phyloP scores from a whole-genome alignment of 345 rosid genomes.

The Dipteronia sinensis region DNA sequence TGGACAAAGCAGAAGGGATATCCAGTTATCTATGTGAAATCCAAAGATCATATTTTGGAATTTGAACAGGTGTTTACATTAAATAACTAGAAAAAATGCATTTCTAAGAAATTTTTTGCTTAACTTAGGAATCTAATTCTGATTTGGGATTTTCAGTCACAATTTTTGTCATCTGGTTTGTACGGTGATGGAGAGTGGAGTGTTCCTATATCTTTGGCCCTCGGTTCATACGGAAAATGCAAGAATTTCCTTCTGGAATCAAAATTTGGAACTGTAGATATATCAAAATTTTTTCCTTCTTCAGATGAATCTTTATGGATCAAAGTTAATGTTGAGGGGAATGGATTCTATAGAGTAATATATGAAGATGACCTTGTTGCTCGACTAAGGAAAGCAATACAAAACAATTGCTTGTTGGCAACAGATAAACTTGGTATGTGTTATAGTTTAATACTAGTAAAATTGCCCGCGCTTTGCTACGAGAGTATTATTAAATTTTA shows the following conservation, averaged over 20 bases:
- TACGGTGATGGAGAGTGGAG: slow-evolving; percentile 37
- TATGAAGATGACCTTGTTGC: too few species aligned
- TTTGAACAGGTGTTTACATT: slow-evolving; percentile 38
- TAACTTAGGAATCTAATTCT: not conserved
- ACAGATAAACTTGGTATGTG: too few species aligned
- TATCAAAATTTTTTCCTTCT: too few species aligned
- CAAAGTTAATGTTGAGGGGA: too few species aligned
- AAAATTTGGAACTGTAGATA: too few species aligned
- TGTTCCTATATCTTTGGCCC: slow-evolving; percentile 37
- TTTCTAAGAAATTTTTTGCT: not conserved
- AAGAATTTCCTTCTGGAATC: slow-evolving; percentile 42
- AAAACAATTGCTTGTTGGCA: too few species aligned
- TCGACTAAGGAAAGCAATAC: too few species aligned
- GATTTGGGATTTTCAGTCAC: slow-evolving; percentile 29
- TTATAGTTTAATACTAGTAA: too few species aligned
- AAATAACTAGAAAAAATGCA: not conserved
- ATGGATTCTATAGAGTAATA: too few species aligned
- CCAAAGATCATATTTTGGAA: slow-evolving; percentile 28
- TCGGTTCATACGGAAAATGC: slow-evolving; percentile 35
- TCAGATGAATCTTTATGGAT: too few species aligned
- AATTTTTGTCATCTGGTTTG: slow-evolving; percentile 31
- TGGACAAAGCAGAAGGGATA: slow-evolving; percentile 53
- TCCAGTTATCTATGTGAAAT: slow-evolving; percentile 40
- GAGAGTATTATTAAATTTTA: too few species aligned
- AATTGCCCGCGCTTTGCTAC: too few species aligned